phyloP scores from a whole-genome alignment of 139 green algal genomes.

The Yamagishiella unicocca region DNA sequence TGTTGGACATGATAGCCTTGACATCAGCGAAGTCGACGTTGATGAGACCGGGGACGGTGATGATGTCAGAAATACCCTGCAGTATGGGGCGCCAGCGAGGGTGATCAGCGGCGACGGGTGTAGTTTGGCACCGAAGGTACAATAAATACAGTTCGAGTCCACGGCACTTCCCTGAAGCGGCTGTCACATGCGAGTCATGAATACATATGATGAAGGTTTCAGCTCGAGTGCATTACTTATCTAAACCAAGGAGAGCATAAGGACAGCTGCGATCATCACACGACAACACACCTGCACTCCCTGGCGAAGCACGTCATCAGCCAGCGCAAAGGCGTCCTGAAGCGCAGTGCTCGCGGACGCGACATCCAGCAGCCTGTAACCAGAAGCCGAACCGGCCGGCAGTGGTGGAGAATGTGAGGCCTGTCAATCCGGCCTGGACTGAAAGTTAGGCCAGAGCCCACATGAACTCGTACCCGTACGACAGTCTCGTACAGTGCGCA shows the following conservation, averaged over 20 bases:
- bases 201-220: too few species aligned
- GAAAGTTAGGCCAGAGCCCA: too few species aligned
- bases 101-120: not conserved
- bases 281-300: conserved; percentile 71
- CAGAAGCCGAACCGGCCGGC: not conserved
- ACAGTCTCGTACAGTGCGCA: too few species aligned
- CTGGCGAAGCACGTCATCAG: conserved; percentile 97
- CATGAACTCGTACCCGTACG: too few species aligned
- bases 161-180: too few species aligned
- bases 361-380: conserved; percentile 85
- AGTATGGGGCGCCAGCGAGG: not conserved
- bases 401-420: too few species aligned
- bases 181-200: too few species aligned
- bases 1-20: conserved; percentile 95
- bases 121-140: not conserved
- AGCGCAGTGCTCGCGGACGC: conserved; percentile 86
- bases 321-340: conserved; percentile 95
- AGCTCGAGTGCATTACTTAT: too few species aligned
- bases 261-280: too few species aligned
- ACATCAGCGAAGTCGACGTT: conserved; percentile 99
- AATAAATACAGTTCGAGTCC: too few species aligned
- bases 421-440: too few species aligned
- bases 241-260: too few species aligned
- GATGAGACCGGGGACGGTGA: conserved; percentile 97
- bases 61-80: conserved; percentile 99